These are phyloP conservation scores for Staphylotrichum longicolle DNA, from an alignment of 495 filamentous ascomycete genomes.

Conservation along the genomic window DNA sequence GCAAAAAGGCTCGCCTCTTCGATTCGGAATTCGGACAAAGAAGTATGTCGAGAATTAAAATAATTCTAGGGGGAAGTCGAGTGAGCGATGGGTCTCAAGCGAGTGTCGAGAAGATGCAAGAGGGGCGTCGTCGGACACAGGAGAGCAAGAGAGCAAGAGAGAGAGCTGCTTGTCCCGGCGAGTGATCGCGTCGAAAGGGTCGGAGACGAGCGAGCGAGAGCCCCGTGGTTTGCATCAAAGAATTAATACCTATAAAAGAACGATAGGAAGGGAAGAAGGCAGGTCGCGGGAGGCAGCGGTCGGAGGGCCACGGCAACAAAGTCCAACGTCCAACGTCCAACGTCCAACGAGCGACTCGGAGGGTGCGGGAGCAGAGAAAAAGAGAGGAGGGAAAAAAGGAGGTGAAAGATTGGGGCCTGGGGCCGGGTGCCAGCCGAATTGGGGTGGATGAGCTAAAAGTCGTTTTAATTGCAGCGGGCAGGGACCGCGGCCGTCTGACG, in stretches of 20 bases:
- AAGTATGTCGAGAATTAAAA: constrained; percentile 30
- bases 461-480: constrained; percentile 32
- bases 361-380: constrained; percentile 24
- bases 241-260: constrained; percentile 31
- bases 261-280: constrained; percentile 26
- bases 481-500: constrained; percentile 11
- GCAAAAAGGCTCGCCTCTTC: constrained; percentile 1
- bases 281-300: constrained; percentile 13
- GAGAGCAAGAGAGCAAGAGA: background rate
- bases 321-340: constrained; percentile 30
- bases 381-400: constrained; percentile 27
- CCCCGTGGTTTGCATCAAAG: constrained; percentile 19
- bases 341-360: constrained; percentile 7
- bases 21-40: constrained; percentile 24
- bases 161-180: too few species aligned
- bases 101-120: constrained; percentile 32
- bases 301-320: constrained; percentile 22
- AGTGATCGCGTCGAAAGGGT: too few species aligned
- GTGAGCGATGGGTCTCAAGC: constrained; percentile 18
- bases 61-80: constrained; percentile 26
- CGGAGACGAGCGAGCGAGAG: constrained; percentile 1
- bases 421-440: constrained; percentile 16
- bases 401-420: constrained; percentile 27
- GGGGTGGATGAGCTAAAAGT: constrained; percentile 28
- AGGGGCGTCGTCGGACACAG: constrained; percentile 7